Base-by-base conservation (phyloP, 1,139 yeast species). In the Candida sp. region DNA sequence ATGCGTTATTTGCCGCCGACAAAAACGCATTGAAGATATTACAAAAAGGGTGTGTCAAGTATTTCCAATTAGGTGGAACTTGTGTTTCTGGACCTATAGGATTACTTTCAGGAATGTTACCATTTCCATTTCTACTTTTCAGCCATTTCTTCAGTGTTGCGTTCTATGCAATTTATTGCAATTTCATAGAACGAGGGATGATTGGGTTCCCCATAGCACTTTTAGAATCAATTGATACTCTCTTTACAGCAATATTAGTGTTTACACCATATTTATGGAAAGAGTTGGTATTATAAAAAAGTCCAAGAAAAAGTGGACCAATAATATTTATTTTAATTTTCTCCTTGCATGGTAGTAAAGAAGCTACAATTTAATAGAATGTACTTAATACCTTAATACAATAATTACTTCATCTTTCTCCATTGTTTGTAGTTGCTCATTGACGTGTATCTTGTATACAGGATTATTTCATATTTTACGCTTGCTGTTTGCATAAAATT, bases 101-200 rank as follows among this genome's bases (percentile, higher is more conserved):
- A 5, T 78, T 95, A 57, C 75, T 95, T 45, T 77, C 93, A 43
- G 99, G 98, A 7, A 75, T 88, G 60, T 66, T 81, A 45, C 95
- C 96, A 38, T 77, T 73, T 55, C 96, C 97, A 22, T 69, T 79
- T 64, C 60, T 81, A 38, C 73, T 93, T 47, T 84, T 95, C 57
- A 79, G 82, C 62, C 97, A 91, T 55, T 93, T 93, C 63, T 88
- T 89, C 66, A 75, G 86, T 43, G 98, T 93, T 41, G 98, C 97
- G 1, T 80, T 91, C 56, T 91, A 87, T 62, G 79, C 93, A 6
- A 81, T 91, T 45, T 82, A 77, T 58, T 63, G 84, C 53, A 89
- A 91, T 64, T 82, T 87, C 55, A 58, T 60, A 23, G 81, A 75
- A 29, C 75, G 82, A 47, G 97, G 97, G 1, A 38, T 81, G 12